These are phyloP conservation scores for Fusarium phyllophilum DNA, from an alignment of 2,329 filamentous ascomycete species.

Conservation along the genomic window DNA sequence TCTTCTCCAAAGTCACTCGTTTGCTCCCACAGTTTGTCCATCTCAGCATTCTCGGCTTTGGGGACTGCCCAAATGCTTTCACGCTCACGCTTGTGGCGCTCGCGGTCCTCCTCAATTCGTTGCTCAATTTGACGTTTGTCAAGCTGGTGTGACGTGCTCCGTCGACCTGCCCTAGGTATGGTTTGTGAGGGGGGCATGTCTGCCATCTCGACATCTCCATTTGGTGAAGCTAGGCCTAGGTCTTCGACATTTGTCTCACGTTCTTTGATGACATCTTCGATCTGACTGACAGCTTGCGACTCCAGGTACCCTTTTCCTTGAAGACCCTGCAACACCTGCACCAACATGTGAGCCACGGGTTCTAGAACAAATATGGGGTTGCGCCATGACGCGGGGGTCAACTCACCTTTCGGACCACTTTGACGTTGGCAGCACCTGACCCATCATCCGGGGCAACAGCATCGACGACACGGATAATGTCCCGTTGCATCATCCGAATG, in stretches of 20 bases:
- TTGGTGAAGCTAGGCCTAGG: conserved; percentile 62
- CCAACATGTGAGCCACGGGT: conserved; percentile 19
- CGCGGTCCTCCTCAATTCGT: conserved; percentile 94
- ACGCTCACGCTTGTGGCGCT: conserved; percentile 89
- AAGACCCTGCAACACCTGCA: conserved; percentile 74
- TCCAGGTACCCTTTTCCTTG: conserved; percentile 77
- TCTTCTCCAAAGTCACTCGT: conserved; percentile 88
- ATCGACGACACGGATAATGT: conserved; percentile 91
- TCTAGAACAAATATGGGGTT: not conserved
- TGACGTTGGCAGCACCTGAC: conserved; percentile 90
- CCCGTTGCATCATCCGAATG: conserved; percentile 92
- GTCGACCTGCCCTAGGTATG: conserved; percentile 50
- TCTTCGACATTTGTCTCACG: conserved; percentile 74
- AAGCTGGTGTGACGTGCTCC: conserved; percentile 56
- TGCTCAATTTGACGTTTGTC: conserved; percentile 94
- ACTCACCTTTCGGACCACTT: conserved; percentile 83
- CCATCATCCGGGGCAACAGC: conserved; percentile 89
- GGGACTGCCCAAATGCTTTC: conserved; percentile 94
- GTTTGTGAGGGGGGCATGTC: conserved; percentile 56
- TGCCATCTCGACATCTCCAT: conserved; percentile 53
- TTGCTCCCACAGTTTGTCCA: conserved; percentile 86
- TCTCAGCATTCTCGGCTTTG: conserved; percentile 71
- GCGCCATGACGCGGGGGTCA: not conserved
- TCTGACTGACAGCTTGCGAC: conserved; percentile 78
- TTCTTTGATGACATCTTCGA: conserved; percentile 84